Evolutionary conservation across 78 protist species (phyloP).

Genomic region (Ministeria vibrans): DNA sequence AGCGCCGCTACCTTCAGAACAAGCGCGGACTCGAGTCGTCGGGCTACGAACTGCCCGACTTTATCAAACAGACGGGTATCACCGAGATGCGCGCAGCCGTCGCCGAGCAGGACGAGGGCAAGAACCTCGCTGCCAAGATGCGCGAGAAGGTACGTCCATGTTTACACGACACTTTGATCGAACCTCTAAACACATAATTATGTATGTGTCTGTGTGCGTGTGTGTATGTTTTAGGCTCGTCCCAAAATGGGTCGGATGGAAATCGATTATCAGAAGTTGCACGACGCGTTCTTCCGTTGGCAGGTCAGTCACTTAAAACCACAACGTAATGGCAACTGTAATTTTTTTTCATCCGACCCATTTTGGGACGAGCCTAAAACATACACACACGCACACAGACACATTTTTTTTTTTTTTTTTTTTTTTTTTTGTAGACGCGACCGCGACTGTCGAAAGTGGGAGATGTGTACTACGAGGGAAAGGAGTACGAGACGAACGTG

Average conservation of each 20-base stretch:
- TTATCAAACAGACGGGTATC: slow-evolving; percentile 95
- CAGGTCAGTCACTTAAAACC: slow-evolving; percentile 53
- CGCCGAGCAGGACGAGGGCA: slow-evolving; percentile 45
- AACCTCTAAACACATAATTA: too few species aligned
- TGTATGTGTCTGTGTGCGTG: slow-evolving; percentile 1
- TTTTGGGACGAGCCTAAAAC: slow-evolving; percentile 59
- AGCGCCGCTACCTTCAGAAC: slow-evolving; percentile 85
- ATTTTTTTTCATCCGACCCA: slow-evolving; percentile 83
- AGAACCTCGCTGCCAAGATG: slow-evolving; percentile 54
- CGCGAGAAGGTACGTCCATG: slow-evolving; percentile 56
- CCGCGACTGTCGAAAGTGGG: slow-evolving; percentile 56
- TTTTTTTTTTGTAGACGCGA: neutral
- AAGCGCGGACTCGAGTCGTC: slow-evolving; percentile 88
- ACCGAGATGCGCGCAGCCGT: slow-evolving; percentile 73
- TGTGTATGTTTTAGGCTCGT: slow-evolving; percentile 14
- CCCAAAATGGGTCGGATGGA: slow-evolving; percentile 84
- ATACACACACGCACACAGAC: neutral
- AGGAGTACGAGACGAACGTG: slow-evolving; percentile 68
- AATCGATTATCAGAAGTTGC: slow-evolving; percentile 87
- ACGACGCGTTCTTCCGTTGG: slow-evolving; percentile 92
- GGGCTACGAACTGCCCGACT: slow-evolving; percentile 87
- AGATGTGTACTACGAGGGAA: slow-evolving; percentile 81
- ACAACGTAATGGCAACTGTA: slow-evolving; percentile 39
- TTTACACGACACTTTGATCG: neutral
- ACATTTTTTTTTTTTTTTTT: too few species aligned